Base-by-base conservation (phyloP, 257 asterid genomes). In the Penstemon newberryi region DNA sequence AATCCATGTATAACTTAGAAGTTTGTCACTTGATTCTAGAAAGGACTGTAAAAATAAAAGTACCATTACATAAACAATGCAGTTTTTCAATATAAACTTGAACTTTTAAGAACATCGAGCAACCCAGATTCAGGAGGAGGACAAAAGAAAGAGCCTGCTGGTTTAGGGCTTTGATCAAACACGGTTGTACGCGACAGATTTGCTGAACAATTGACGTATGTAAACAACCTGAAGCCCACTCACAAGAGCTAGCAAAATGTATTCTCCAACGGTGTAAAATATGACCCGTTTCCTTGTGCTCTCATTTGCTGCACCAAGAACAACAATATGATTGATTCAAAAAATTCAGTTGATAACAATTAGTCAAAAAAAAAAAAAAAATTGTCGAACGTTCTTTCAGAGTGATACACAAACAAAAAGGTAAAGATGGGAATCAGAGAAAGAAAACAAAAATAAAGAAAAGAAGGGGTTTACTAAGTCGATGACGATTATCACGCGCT, bases 251-350 rank as follows among this genome's bases (percentile, higher is more conserved):
- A 89, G 83, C 78, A 86, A 62, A 7, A 83, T n/a, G 81, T 92
- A 92, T 50, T 89, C 98, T 37, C 85, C 95, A 9, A 86, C 78
- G 0, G 97, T 86, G 91, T 89, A 92, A 58, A 79, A 81, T 41
- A 92, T 86, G n/a, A 92, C 96, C 0, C 96, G 96, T 74, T 64
- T 83, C 50, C 89, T 72, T 11, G 96, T 92, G 77, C 92, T 89
- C 85, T 90, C 97, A 18, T 88, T 92, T 5, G 93, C 98, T 92
- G 95, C 82, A 83, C 15, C 63, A 76, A 42, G 19, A 54, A 45
- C n/a, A 49, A 3, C 50, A 25, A 10, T 41, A 69, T 33, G 40
- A 51, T 33, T 7, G 25, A 41, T 15, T 11, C 6, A 53, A 5
- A 5, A 65, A 67, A 55, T 62, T 9, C 36, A 54, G 63, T 8